Base-by-base conservation (phyloP, 768 basidiomycete genomes). In the Tephrocybe rancida region DNA sequence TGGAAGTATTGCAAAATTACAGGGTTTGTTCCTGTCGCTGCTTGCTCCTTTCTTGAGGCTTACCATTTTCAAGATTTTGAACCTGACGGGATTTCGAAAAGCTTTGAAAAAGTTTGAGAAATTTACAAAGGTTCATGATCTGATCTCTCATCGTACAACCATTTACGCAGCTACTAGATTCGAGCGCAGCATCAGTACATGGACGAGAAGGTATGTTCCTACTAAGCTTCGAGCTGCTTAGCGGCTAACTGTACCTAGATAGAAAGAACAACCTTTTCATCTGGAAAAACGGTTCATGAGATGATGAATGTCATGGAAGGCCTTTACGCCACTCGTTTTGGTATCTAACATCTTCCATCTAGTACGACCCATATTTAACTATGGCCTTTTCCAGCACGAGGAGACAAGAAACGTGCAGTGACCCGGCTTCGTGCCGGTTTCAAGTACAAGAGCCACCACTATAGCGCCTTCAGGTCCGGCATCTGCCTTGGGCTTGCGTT, bases 1-100 rank as follows among this genome's bases (percentile, higher is more conserved):
- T 97, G 19, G 94, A 96, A 65, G 72, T 88, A 47, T 75, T 99
- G 56, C 90, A 93, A 61, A 92, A 92, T 64, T 99, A 96, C 68
- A 81, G 93, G 27, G 93, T 93, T 64, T 14, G 82, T 65, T 2
- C 37, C 24, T 46, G 1, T 14, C 5, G 13, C 9, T 43, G 1
- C 5, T 4, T n/a, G 41, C 25, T 19, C 11, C 11, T 18, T 21
- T 8, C 2, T 10, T 21, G 5, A 43, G 9, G 6, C 24, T 44
- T 19, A 22, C 3, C 3, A 5, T 22, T 11, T 22, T 19, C 16
- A 57, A 92, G 87, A 84, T 89, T 41, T 70, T 98, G 35, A 98
- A 99, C 67, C 69, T 94, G 9, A 90, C 92, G 1, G 97, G 96
- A 1, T 94, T 97, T 67, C 78, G 90, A 24, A 94, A 94, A 66